Evolutionary conservation across 2,329 filamentous ascomycete genomes (phyloP).

Genomic region (Stemphylium vesicarium): DNA sequence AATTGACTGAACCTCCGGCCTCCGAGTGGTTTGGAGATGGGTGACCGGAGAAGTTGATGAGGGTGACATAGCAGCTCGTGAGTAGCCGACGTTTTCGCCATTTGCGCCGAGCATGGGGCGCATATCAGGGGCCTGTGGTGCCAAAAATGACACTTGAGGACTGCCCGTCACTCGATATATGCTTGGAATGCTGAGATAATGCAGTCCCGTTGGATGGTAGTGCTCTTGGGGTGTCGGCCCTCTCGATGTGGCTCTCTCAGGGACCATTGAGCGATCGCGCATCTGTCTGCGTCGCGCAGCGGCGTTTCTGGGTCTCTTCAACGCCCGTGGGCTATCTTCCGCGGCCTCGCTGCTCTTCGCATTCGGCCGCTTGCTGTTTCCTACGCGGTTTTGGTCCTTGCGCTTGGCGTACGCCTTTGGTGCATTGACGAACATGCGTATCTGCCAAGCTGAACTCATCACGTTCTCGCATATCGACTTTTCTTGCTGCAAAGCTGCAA

Average conservation of each 20-base stretch:
- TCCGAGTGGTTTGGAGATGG: neutral
- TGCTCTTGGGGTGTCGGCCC: conserved; percentile 15
- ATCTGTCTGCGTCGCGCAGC: conserved; percentile 3
- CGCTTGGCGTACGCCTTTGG: conserved; percentile 42
- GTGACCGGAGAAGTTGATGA: neutral
- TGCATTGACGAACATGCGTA: conserved; percentile 48
- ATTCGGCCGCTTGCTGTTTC: conserved; percentile 44
- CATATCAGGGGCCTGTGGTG: neutral
- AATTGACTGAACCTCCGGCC: conserved; percentile 5
- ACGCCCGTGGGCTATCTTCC: conserved; percentile 1
- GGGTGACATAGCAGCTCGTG: conserved; percentile 1
- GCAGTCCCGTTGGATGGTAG: neutral
- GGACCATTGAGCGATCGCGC: conserved; percentile 11
- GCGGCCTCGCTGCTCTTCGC: conserved; percentile 18
- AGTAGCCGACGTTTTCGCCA: conserved; percentile 3
- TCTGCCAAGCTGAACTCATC: conserved; percentile 44
- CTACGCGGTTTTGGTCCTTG: conserved; percentile 42
- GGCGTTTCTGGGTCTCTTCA: conserved; percentile 16
- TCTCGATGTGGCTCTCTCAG: conserved; percentile 9
- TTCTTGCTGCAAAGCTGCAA: conserved; percentile 40
- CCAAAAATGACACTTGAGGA: neutral
- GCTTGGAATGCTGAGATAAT: conserved; percentile 8
- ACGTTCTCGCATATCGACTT: conserved; percentile 49
- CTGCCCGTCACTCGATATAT: neutral
- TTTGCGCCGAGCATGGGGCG: neutral